A percentile compares a stretch with the other conserved stretches of the same genome.
These are phyloP conservation scores for Eucommia ulmoides DNA, from an alignment of 257 asterid genomes.

Conservation along the genomic window DNA sequence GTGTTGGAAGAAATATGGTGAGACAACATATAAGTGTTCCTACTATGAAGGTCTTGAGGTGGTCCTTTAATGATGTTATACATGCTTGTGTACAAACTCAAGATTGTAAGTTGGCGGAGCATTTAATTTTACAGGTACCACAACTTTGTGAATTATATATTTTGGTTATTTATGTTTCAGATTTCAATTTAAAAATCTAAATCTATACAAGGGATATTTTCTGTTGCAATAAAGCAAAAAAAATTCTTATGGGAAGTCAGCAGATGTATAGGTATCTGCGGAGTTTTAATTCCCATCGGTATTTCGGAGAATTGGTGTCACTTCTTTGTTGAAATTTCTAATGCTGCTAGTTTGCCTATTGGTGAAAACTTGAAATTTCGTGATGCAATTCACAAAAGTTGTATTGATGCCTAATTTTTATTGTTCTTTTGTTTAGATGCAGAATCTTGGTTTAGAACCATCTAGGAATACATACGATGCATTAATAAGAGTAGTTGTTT, in stretches of 20 bases:
- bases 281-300: background rate
- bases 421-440: constrained; percentile 51
- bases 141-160: too few species aligned
- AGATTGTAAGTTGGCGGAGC: constrained; percentile 49
- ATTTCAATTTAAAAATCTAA: too few species aligned
- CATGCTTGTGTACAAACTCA: constrained; percentile 49
- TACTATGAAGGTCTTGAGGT: constrained; percentile 38
- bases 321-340: background rate
- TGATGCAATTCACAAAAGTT: too few species aligned
- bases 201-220: too few species aligned
- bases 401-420: too few species aligned
- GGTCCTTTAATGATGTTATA: constrained; percentile 59
- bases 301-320: background rate
- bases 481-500: constrained; percentile 46
- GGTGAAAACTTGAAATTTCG: too few species aligned
- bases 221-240: background rate
- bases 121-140: constrained; percentile 64
- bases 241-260: background rate
- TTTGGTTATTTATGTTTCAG: too few species aligned
- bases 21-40: constrained; percentile 22
- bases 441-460: constrained; percentile 65
- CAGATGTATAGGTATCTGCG: background rate
- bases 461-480: constrained; percentile 52
- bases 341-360: too few species aligned
- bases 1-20: constrained; percentile 18